Base-by-base conservation (phyloP, 2,329 filamentous ascomycete genomes). In the Colletotrichum lentis region DNA sequence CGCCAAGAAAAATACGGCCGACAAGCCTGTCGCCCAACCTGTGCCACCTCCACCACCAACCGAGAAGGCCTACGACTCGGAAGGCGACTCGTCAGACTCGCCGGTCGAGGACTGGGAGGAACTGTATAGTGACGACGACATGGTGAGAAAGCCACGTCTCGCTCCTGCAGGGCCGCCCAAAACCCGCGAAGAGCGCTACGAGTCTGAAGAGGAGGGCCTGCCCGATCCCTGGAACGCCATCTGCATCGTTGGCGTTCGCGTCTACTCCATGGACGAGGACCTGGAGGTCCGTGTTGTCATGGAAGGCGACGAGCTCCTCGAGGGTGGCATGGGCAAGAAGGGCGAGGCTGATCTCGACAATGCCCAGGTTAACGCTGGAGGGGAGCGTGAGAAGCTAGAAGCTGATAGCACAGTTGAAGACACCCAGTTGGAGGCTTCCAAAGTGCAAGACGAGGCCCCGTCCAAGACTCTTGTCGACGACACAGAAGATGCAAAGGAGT, bases 161-260 rank as follows among this genome's bases (percentile, higher is more conserved):
- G 74, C 77, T 2, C 76, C 78, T 44, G 77, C 80, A 10, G 73
- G 79, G 1, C 75, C 78, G 0, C 72, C 78, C 0, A 71, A 75
- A 1, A 72, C 74, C 3, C 73, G 74, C 5, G 79, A 80, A 7
- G 77, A 80, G 2, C 69, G 66, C 18, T 84, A 85, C 44, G 83
- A 85, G 22, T 83, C 82, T 0, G 85, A 87, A n/a, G 86, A 88
- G 64, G 85, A 89, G 72, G 85, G 84, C 68, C 79, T 82, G 72
- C 76, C 83, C 0, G 83, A 86, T 27, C 84, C 86, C 1, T 90
- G 88, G 88, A 89, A 90, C 73, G 87, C 88, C 4, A 82, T 90
- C 53, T 85, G 83, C 60, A 84, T 89, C 20, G 83, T 90, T 0
- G 87, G 88, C 0, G 78, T 90, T 59, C 83, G 86, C 5, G 84